Evolutionary conservation across 1,284 basidiomycete genomes (phyloP).

Genomic region (Stygiomarasmius scandens): DNA sequence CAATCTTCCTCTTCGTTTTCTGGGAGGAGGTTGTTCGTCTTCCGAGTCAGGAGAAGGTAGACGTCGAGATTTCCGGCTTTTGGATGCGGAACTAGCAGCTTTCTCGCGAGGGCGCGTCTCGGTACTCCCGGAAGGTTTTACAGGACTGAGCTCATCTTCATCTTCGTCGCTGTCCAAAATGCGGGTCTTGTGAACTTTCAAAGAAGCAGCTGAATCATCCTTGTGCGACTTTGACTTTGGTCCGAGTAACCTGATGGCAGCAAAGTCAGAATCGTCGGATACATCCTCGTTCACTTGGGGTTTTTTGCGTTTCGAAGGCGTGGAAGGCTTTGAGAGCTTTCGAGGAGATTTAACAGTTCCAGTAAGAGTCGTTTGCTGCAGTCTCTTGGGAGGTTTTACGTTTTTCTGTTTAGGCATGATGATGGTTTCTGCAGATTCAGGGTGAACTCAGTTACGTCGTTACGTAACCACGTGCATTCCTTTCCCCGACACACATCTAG

Average conservation of each 20-base stretch:
- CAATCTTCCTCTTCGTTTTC: slow-evolving; percentile 43
- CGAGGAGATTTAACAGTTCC: slow-evolving; percentile 24
- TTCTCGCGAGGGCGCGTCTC: slow-evolving; percentile 12
- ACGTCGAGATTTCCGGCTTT: background rate
- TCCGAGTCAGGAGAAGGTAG: slow-evolving; percentile 9
- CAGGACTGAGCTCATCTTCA: background rate
- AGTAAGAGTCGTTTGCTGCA: slow-evolving; percentile 35
- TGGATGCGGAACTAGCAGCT: slow-evolving; percentile 9
- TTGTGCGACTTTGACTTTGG: slow-evolving; percentile 29
- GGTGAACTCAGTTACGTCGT: no score
- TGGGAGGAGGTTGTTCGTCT: slow-evolving; percentile 26
- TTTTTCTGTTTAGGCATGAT: slow-evolving; percentile 3
- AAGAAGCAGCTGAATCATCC: slow-evolving; percentile 31
- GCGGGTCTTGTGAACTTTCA: slow-evolving; percentile 23
- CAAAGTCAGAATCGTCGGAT: slow-evolving; percentile 45
- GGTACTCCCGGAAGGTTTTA: background rate
- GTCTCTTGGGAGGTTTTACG: slow-evolving; percentile 13
- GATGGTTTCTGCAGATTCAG: background rate
- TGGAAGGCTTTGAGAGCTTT: slow-evolving; percentile 1
- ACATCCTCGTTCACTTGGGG: slow-evolving; percentile 17
- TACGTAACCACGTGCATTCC: no score
- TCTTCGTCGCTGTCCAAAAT: slow-evolving; percentile 30
- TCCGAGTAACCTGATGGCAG: slow-evolving; percentile 52
- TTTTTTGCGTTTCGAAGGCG: slow-evolving; percentile 9
- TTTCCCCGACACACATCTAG: no score